Evolutionary conservation across 176 grass and related monocot genomes (phyloP).

Genomic region (Cenchrus americanus): DNA sequence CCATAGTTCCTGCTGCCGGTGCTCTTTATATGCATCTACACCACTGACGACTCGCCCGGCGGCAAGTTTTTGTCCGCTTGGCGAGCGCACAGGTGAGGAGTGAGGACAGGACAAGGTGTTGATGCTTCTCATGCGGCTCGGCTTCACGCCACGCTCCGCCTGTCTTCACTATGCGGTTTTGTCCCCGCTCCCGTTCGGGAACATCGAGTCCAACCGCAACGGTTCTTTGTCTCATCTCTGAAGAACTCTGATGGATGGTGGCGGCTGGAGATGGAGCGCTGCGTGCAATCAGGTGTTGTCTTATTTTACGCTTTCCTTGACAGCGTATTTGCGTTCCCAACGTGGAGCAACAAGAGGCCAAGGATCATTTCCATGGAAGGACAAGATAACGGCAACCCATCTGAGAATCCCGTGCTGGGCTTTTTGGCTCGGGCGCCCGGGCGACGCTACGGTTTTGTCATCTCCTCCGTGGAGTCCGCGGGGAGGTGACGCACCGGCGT

Average conservation of each 20-base stretch:
- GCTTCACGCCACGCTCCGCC: not conserved
- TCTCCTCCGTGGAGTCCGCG: not conserved
- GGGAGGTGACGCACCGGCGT: not conserved
- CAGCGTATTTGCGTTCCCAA: constrained; percentile 30
- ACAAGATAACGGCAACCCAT: constrained; percentile 30
- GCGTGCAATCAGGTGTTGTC: not conserved
- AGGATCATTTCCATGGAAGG: not conserved
- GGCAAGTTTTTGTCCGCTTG: constrained; percentile 21
- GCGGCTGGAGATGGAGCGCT: not conserved
- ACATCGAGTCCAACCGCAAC: constrained; percentile 29
- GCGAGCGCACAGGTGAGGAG: too few species aligned
- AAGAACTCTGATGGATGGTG: not conserved
- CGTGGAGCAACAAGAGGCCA: constrained; percentile 30
- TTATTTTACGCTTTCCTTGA: not conserved
- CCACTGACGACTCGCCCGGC: not conserved
- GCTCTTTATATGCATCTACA: constrained; percentile 10
- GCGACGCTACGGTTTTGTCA: not conserved
- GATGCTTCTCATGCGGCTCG: constrained; percentile 25
- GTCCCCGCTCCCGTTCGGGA: not conserved
- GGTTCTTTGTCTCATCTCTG: not conserved
- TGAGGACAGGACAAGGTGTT: constrained; percentile 5
- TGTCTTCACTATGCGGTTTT: constrained; percentile 36
- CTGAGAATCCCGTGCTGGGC: constrained; percentile 45
- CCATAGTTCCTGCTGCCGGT: not conserved
- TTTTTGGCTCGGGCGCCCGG: not conserved